Evolutionary conservation across 2,329 filamentous ascomycete species (phyloP).

Genomic region (Coniochaeta sp.): DNA sequence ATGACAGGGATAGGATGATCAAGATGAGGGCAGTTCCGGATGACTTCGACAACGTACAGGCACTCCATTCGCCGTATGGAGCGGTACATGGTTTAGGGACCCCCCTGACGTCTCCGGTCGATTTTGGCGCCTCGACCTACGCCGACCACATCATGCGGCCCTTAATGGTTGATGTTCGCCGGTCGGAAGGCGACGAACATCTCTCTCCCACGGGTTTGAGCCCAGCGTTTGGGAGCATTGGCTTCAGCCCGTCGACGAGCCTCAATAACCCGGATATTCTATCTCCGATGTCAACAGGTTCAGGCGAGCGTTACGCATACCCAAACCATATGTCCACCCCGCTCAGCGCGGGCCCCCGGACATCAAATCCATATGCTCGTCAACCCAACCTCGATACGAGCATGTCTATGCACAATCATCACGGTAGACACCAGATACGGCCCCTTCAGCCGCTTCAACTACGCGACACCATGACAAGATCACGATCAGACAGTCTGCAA

Average conservation of each 20-base stretch:
- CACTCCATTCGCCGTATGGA: constrained; percentile 59
- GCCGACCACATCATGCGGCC: constrained; percentile 57
- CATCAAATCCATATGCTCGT: constrained; percentile 44
- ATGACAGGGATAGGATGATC: constrained; percentile 64
- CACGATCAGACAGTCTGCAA: constrained; percentile 49
- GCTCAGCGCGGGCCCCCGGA: constrained; percentile 38
- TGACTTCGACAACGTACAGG: constrained; percentile 63
- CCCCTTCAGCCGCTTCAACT: constrained; percentile 52
- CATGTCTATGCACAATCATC: constrained; percentile 36
- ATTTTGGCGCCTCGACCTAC: constrained; percentile 41
- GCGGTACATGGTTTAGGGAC: constrained; percentile 46
- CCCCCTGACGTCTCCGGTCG: constrained; percentile 39
- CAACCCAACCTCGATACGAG: constrained; percentile 37
- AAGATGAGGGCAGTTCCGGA: constrained; percentile 65
- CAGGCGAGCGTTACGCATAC: constrained; percentile 48
- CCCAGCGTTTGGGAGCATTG: constrained; percentile 59
- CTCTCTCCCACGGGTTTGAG: constrained; percentile 60
- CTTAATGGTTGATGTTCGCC: constrained; percentile 60
- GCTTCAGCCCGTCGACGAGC: constrained; percentile 47
- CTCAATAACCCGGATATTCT: constrained; percentile 47
- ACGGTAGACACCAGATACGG: constrained; percentile 36
- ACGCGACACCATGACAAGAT: constrained; percentile 47
- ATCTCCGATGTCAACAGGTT: constrained; percentile 48
- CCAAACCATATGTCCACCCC: constrained; percentile 38
- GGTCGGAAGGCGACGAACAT: constrained; percentile 56